phyloP scores from a whole-genome alignment of 345 rosid species.

The Citrus cavaleriei region DNA sequence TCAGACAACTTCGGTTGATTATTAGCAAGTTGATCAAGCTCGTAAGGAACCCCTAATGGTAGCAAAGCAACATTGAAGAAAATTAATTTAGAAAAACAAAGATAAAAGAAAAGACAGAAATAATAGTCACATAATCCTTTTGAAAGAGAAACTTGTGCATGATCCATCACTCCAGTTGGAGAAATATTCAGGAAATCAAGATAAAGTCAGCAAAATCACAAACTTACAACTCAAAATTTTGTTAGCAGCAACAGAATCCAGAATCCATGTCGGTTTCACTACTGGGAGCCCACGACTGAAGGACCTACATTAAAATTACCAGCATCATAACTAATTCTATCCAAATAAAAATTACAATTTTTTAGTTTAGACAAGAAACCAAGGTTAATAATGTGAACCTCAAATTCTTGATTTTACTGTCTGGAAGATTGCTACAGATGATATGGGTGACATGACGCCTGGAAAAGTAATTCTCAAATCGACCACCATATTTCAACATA shows the following conservation, averaged over 20 bases:
- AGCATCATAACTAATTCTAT: constrained; percentile 6
- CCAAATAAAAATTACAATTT: not conserved
- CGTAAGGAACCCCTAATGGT: constrained; percentile 81
- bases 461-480: constrained; percentile 82
- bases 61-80: constrained; percentile 13
- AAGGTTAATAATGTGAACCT: constrained; percentile 40
- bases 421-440: constrained; percentile 87
- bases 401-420: constrained; percentile 78
- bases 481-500: constrained; percentile 76
- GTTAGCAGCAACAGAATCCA: constrained; percentile 72
- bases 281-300: constrained; percentile 93
- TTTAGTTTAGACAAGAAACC: not conserved
- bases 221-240: constrained; percentile 82
- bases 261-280: constrained; percentile 85
- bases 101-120: not conserved
- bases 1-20: constrained; percentile 83
- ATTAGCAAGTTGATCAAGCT: constrained; percentile 77
- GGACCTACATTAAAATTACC: constrained; percentile 48
- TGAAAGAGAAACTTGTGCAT: not conserved
- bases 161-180: not conserved
- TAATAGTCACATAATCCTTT: not conserved
- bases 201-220: constrained; percentile 1
- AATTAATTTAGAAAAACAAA: not conserved
- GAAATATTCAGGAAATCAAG: not conserved
- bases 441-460: constrained; percentile 83